phyloP scores from a whole-genome alignment of 495 filamentous ascomycete genomes.

The Poronia punctata region DNA sequence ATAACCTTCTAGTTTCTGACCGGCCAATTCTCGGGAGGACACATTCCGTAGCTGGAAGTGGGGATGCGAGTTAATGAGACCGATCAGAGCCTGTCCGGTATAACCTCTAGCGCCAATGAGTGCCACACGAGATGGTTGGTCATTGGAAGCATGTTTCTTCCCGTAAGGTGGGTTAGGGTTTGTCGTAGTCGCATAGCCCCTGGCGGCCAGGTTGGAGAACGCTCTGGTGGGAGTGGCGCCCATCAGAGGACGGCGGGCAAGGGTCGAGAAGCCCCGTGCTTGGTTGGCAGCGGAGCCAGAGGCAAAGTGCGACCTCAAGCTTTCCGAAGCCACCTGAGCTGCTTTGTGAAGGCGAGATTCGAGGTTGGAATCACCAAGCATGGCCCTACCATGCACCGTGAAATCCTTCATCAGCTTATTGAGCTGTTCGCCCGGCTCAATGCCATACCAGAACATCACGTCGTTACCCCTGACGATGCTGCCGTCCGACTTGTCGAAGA shows the following conservation, averaged over 20 bases:
- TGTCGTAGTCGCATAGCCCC: constrained; percentile 58
- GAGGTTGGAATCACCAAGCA: constrained; percentile 88
- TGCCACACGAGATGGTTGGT: constrained; percentile 72
- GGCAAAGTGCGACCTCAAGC: constrained; percentile 22
- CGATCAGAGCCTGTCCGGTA: constrained; percentile 89
- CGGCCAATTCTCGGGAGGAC: constrained; percentile 87
- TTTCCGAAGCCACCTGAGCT: constrained; percentile 52
- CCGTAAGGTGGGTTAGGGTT: constrained; percentile 98
- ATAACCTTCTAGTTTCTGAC: constrained; percentile 86
- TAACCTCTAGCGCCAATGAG: constrained; percentile 95
- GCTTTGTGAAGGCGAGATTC: constrained; percentile 77
- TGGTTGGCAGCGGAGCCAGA: constrained; percentile 25
- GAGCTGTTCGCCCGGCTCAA: constrained; percentile 78
- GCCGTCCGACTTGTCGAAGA: constrained; percentile 95
- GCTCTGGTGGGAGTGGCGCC: constrained; percentile 11
- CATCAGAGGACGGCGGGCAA: constrained; percentile 18
- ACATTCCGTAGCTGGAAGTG: constrained; percentile 91
- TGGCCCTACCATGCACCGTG: constrained; percentile 69
- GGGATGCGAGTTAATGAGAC: constrained; percentile 83
- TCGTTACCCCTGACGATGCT: constrained; percentile 77
- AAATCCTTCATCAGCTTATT: constrained; percentile 85
- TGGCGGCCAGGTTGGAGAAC: constrained; percentile 7
- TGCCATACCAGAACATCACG: constrained; percentile 95
- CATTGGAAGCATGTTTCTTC: constrained; percentile 80
- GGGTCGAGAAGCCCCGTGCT: constrained; percentile 20